These are phyloP conservation scores for Corniculantispora saksenae DNA, from an alignment of 2,329 filamentous ascomycete genomes.

Conservation along the genomic window DNA sequence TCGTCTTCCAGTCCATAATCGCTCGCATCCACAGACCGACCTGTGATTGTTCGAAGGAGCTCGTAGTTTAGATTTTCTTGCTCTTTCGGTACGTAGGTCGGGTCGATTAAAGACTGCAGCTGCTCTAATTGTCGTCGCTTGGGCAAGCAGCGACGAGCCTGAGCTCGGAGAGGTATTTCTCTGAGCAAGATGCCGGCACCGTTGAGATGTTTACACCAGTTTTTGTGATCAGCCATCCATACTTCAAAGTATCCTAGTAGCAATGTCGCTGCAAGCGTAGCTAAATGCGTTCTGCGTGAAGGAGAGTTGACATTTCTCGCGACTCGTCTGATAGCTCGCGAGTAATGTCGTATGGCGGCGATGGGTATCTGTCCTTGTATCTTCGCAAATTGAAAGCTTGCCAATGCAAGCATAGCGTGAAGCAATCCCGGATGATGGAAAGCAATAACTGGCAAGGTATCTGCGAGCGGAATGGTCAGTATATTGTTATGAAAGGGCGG, in stretches of 20 bases:
- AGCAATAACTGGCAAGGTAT: conserved; percentile 81
- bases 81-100: conserved; percentile 26
- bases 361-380: conserved; percentile 73
- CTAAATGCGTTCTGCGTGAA: conserved; percentile 68
- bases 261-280: conserved; percentile 85
- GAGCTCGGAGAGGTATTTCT: conserved; percentile 76
- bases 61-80: conserved; percentile 43
- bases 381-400: conserved; percentile 84
- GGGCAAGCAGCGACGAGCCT: conserved; percentile 70
- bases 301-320: conserved; percentile 73
- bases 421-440: conserved; percentile 83
- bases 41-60: conserved; percentile 45
- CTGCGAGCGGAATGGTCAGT: conserved; percentile 39
- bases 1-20: conserved; percentile 38
- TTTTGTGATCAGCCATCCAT: conserved; percentile 89
- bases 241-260: conserved; percentile 91
- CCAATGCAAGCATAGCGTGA: conserved; percentile 86
- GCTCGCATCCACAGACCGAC: conserved; percentile 38
- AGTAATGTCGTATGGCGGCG: conserved; percentile 88
- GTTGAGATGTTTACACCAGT: conserved; percentile 91
- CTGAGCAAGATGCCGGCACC: conserved; percentile 80
- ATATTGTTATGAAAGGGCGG: neutral
- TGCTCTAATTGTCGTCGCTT: conserved; percentile 48
- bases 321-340: conserved; percentile 77
- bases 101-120: conserved; percentile 9